phyloP scores from a whole-genome alignment of 495 filamentous ascomycete species.

The Penicillium soppii region DNA sequence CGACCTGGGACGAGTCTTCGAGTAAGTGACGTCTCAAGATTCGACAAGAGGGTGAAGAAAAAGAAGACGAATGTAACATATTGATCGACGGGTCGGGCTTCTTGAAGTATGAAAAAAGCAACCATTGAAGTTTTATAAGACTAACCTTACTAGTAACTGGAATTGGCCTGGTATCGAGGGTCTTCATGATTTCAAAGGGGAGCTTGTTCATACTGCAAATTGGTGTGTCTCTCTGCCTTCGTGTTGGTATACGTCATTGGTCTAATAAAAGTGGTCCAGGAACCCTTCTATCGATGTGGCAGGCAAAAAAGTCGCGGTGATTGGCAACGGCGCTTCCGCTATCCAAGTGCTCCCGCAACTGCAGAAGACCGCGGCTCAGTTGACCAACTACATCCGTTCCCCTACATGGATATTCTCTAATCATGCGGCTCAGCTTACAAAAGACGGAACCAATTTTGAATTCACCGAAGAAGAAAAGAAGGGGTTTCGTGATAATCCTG shows the following conservation, averaged over 20 bases:
- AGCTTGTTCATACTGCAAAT: constrained; percentile 47
- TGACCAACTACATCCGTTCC: constrained; percentile 30
- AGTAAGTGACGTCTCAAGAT: constrained; percentile 48
- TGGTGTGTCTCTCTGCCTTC: constrained; percentile 34
- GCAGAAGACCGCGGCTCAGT: constrained; percentile 32
- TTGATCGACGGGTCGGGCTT: constrained; percentile 49
- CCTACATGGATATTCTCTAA: constrained; percentile 18
- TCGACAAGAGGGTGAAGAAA: constrained; percentile 14
- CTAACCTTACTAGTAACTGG: constrained; percentile 20
- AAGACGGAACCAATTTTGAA: constrained; percentile 32
- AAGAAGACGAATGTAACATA: constrained; percentile 31
- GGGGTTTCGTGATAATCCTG: constrained; percentile 9
- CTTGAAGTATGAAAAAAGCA: constrained; percentile 32
- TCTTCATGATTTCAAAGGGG: constrained; percentile 44
- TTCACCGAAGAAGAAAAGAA: constrained; percentile 38
- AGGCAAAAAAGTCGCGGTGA: constrained; percentile 48
- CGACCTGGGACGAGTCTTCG: constrained; percentile 47
- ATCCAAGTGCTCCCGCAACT: constrained; percentile 58
- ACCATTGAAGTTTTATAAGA: neutral
- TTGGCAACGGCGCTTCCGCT: constrained; percentile 47
- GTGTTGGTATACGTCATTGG: no score
- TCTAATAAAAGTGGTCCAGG: no score
- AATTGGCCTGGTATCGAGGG: constrained; percentile 52
- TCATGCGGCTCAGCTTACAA: constrained; percentile 5
- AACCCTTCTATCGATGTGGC: constrained; percentile 39